Percentiles rank a stretch among this genome's conserved stretches.
Evolutionary conservation across 2,329 filamentous ascomycete species (phyloP).

Genomic region (Metarhizium guizhouense): DNA sequence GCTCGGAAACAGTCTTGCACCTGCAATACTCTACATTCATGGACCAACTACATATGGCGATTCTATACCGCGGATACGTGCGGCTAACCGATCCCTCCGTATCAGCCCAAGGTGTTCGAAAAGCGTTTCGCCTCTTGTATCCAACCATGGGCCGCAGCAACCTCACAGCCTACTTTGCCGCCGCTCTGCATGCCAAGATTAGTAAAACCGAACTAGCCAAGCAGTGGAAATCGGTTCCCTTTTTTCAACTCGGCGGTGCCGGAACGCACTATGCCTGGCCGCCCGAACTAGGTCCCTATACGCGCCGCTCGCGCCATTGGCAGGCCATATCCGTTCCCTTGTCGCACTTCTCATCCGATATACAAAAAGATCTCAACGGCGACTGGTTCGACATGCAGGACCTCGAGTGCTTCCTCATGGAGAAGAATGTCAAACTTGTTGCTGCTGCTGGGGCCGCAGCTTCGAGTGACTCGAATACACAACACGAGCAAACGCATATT

Average conservation of each 20-base stretch:
- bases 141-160: conserved; percentile 6
- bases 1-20: neutral
- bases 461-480: neutral
- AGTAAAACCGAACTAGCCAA: neutral
- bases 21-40: conserved; percentile 6
- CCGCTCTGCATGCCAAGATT: conserved; percentile 7
- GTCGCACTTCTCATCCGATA: conserved; percentile 5
- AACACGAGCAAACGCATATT: neutral
- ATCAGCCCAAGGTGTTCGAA: conserved; percentile 3
- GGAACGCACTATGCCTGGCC: conserved; percentile 34
- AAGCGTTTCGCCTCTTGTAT: conserved; percentile 8
- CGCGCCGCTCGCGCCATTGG: neutral
- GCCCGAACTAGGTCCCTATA: neutral
- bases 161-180: conserved; percentile 9
- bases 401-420: conserved; percentile 8
- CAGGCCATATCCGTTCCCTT: conserved; percentile 6
- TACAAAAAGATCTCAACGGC: conserved; percentile 7
- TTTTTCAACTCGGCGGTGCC: conserved; percentile 55
- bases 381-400: conserved; percentile 13
- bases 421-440: conserved; percentile 4
- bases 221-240: conserved; percentile 28
- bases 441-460: neutral
- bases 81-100: conserved; percentile 7
- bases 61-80: conserved; percentile 9
- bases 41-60: conserved; percentile 7